These are phyloP conservation scores for Carex pumila DNA, from an alignment of 176 grass and related monocot genomes.

Conservation along the genomic window DNA sequence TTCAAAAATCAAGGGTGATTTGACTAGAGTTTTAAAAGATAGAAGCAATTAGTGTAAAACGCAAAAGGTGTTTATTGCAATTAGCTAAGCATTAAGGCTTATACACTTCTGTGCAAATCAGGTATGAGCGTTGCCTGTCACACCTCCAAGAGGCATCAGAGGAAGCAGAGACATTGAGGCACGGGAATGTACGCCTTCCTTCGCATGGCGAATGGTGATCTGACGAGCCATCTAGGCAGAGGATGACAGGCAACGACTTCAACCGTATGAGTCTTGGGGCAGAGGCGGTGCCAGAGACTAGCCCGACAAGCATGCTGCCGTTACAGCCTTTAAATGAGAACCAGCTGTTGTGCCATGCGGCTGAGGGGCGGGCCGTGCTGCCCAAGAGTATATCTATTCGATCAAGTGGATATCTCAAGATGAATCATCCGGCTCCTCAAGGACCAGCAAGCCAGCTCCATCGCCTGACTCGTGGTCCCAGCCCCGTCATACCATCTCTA, in stretches of 20 bases:
- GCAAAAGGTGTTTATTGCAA: neutral
- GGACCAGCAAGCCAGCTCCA: slow-evolving; percentile 1
- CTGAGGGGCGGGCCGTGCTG: slow-evolving; percentile 43
- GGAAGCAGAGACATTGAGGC: slow-evolving; percentile 52
- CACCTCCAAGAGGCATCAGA: slow-evolving; percentile 66
- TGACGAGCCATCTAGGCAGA: slow-evolving; percentile 37
- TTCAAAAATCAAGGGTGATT: neutral
- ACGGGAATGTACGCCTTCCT: slow-evolving; percentile 53
- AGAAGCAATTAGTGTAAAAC: neutral
- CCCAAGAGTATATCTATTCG: slow-evolving; percentile 84
- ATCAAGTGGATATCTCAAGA: slow-evolving; percentile 74
- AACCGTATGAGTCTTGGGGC: slow-evolving; percentile 31
- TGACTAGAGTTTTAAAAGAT: neutral
- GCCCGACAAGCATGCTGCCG: slow-evolving; percentile 23
- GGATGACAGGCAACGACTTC: slow-evolving; percentile 59
- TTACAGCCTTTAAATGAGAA: slow-evolving; percentile 18
- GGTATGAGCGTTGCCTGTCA: slow-evolving; percentile 67
- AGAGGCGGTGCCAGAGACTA: slow-evolving; percentile 15
- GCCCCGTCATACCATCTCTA: slow-evolving; percentile 11
- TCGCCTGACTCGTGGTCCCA: slow-evolving; percentile 23
- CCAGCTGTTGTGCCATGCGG: slow-evolving; percentile 12
- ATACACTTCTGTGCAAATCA: neutral
- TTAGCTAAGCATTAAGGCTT: neutral
- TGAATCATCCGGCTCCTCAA: slow-evolving; percentile 9
- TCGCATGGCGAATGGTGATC: slow-evolving; percentile 63